phyloP scores from a whole-genome alignment of 805 yeast species.

The Naumovozyma castellii region DNA sequence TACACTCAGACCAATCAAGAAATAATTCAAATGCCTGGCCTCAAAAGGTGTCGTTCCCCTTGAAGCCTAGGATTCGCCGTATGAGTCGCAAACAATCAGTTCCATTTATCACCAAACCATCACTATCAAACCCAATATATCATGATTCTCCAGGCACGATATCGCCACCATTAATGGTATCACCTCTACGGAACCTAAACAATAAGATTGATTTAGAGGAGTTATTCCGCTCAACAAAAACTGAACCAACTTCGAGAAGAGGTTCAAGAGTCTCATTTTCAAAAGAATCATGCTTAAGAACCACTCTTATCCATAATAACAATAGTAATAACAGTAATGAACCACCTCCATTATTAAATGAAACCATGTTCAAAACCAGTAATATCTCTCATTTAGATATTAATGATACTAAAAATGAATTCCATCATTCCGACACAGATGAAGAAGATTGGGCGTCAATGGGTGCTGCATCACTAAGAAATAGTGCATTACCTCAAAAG shows the following conservation, averaged over 20 bases:
- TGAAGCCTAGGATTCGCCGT: background rate
- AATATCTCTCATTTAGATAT: slow-evolving; percentile 28
- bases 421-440: slow-evolving; percentile 62
- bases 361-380: slow-evolving; percentile 16
- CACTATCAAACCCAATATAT: background rate
- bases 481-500: slow-evolving; percentile 11
- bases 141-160: background rate
- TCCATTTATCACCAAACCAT: background rate
- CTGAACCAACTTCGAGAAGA: slow-evolving; percentile 23
- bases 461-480: slow-evolving; percentile 62
- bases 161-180: background rate
- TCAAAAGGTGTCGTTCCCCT: background rate
- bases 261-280: slow-evolving; percentile 28
- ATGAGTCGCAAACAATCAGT: background rate
- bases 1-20: background rate
- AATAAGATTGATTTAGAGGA: background rate
- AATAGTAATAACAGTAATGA: slow-evolving; percentile 7
- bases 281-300: slow-evolving; percentile 23
- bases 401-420: slow-evolving; percentile 12
- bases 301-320: slow-evolving; percentile 16
- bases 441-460: slow-evolving; percentile 95
- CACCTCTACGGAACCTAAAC: background rate
- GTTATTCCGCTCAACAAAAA: slow-evolving; percentile 1
- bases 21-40: background rate
- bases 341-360: slow-evolving; percentile 3